These are phyloP conservation scores for Grosmannia penicillata DNA, from an alignment of 2,329 filamentous ascomycete genomes.

Conservation along the genomic window DNA sequence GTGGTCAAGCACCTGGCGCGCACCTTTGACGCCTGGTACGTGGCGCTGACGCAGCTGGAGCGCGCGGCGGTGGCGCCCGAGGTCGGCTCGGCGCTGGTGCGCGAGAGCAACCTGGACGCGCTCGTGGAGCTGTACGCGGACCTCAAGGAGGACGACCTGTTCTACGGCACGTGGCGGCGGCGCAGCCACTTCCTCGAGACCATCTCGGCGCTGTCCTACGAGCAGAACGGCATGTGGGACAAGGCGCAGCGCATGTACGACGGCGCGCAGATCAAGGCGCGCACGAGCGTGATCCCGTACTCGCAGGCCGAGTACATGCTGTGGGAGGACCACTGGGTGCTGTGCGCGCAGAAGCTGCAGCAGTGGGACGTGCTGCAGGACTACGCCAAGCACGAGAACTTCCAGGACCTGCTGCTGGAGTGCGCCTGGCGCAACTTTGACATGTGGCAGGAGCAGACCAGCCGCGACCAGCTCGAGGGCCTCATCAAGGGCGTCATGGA, in stretches of 20 bases:
- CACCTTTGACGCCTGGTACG: conserved; percentile 95
- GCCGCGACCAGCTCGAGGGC: conserved; percentile 77
- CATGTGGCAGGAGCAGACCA: conserved; percentile 77
- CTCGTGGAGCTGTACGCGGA: conserved; percentile 85
- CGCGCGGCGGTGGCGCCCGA: conserved; percentile 74
- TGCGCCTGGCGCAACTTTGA: conserved; percentile 93
- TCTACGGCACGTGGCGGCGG: conserved; percentile 92
- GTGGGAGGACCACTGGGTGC: conserved; percentile 98
- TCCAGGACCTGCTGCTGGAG: conserved; percentile 89
- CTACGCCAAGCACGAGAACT: conserved; percentile 97
- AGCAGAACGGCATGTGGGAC: conserved; percentile 99
- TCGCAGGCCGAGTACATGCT: conserved; percentile 96
- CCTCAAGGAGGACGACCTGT: conserved; percentile 89
- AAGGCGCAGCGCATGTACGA: conserved; percentile 97
- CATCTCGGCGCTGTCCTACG: conserved; percentile 91
- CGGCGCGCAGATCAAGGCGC: conserved; percentile 88
- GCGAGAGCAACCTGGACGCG: conserved; percentile 91
- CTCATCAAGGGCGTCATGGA: conserved; percentile 97
- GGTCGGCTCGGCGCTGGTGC: conserved; percentile 67
- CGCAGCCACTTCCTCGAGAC: conserved; percentile 95
- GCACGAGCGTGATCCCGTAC: conserved; percentile 90
- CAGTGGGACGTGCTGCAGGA: conserved; percentile 98
- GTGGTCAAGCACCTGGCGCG: conserved; percentile 90
- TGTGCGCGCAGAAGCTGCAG: conserved; percentile 94
- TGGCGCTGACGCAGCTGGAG: conserved; percentile 80